Evolutionary conservation across 75 land plant species (phyloP).

Genomic region (Cupressus sempervirens): DNA sequence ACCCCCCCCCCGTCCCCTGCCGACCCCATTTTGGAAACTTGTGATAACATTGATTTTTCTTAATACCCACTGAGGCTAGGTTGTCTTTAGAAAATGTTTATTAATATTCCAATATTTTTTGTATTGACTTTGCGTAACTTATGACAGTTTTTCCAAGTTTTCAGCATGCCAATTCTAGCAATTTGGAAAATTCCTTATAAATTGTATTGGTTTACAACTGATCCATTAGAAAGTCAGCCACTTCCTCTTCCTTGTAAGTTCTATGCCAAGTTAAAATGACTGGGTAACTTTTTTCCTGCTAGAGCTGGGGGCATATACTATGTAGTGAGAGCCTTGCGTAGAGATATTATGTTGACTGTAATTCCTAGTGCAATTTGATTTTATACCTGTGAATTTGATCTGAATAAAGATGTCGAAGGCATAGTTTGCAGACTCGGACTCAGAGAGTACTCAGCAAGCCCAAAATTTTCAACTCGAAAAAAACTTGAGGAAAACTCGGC

Average conservation of each 20-base stretch:
- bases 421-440: too few relatives aligned
- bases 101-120: too few relatives aligned
- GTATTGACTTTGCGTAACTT: background rate
- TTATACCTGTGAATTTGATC: background rate
- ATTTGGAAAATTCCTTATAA: too few relatives aligned
- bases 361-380: background rate
- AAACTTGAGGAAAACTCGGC: too few relatives aligned
- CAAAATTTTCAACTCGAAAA: too few relatives aligned
- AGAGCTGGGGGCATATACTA: background rate
- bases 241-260: background rate
- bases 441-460: too few relatives aligned
- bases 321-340: background rate
- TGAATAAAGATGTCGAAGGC: background rate
- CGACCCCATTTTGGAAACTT: too few relatives aligned
- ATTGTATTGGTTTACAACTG: too few relatives aligned
- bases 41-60: too few relatives aligned
- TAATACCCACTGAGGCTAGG: background rate
- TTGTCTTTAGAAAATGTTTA: background rate
- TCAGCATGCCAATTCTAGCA: background rate
- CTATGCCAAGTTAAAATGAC: background rate
- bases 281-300: background rate
- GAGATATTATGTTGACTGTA: background rate
- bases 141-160: background rate
- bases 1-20: too few relatives aligned
- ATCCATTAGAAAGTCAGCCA: background rate